A percentile compares a stretch with the other conserved stretches of the same genome.
These are phyloP conservation scores for Venturia aucupariae DNA, from an alignment of 2,329 filamentous ascomycete genomes.

Conservation along the genomic window DNA sequence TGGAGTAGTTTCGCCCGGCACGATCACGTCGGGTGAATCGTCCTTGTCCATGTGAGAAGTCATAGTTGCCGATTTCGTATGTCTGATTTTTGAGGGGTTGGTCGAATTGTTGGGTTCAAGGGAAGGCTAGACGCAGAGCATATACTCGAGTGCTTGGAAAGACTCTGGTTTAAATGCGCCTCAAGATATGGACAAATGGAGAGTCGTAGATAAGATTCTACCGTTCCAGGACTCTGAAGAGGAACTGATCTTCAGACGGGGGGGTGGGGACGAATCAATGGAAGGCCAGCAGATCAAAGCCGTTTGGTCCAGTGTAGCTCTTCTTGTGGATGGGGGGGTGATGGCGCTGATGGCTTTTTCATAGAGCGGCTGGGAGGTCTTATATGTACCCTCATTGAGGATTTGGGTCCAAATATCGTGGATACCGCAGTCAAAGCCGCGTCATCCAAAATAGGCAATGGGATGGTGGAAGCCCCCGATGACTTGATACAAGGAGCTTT, in stretches of 20 bases:
- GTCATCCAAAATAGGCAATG: not conserved
- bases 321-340: not conserved
- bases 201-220: not conserved
- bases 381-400: not conserved
- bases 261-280: not conserved
- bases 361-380: not conserved
- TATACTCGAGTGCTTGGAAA: not conserved
- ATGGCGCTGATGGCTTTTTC: not conserved
- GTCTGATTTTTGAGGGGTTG: not conserved
- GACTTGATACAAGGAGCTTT: not conserved
- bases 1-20: slow-evolving; percentile 28
- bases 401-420: not conserved
- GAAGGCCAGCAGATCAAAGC: not conserved
- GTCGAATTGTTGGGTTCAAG: not conserved
- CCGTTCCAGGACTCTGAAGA: not conserved
- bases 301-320: not conserved
- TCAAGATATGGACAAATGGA: not conserved
- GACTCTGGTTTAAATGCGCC: not conserved
- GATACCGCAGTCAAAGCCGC: slow-evolving; percentile 5
- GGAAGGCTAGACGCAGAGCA: not conserved
- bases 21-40: slow-evolving; percentile 37
- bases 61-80: not conserved
- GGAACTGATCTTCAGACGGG: not conserved
- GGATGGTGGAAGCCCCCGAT: not conserved
- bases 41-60: slow-evolving; percentile 24